A percentile compares a stretch with the other conserved stretches of the same genome.
These are phyloP conservation scores for Echeveria elegans DNA, from an alignment of 164 flowering plant species.

Conservation along the genomic window DNA sequence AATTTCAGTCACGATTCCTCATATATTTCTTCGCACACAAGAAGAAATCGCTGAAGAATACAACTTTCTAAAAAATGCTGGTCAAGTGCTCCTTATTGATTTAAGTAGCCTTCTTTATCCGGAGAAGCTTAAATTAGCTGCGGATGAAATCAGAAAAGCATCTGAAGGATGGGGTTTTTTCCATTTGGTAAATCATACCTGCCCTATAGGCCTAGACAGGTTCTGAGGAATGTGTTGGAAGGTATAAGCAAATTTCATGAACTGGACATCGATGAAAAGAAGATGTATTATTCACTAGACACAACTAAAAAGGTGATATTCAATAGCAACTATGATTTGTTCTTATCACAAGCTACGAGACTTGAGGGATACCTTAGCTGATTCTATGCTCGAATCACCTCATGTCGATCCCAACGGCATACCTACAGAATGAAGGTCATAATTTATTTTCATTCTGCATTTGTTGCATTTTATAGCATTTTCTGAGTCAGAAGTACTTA, in stretches of 20 bases:
- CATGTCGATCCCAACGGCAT: conserved; percentile 7
- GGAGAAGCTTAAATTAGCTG: conserved; percentile 3
- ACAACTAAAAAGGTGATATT: not conserved
- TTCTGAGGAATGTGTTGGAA: conserved; percentile 10
- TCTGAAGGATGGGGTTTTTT: conserved; percentile 15
- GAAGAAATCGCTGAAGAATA: conserved; percentile 3
- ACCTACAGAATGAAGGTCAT: conserved; percentile 10
- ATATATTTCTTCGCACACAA: conserved; percentile 9
- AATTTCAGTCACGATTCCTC: no score
- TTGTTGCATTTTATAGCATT: not conserved
- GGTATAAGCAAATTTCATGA: conserved; percentile 12
- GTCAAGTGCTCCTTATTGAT: conserved; percentile 10
- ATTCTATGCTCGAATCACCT: conserved; percentile 8
- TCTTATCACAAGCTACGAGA: conserved; percentile 8
- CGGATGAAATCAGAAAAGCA: conserved; percentile 10
- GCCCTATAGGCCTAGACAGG: not conserved
- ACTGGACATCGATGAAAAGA: conserved; percentile 11
- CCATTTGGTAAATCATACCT: conserved; percentile 13
- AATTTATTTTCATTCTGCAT: not conserved
- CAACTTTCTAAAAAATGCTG: not conserved
- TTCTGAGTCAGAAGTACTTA: not conserved
- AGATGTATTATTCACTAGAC: conserved; percentile 10
- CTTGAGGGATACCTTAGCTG: conserved; percentile 11
- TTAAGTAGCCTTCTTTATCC: not conserved
- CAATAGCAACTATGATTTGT: conserved; percentile 14